These are phyloP conservation scores for Jacaranda copaia DNA, from an alignment of 257 asterid genomes.

Conservation along the genomic window DNA sequence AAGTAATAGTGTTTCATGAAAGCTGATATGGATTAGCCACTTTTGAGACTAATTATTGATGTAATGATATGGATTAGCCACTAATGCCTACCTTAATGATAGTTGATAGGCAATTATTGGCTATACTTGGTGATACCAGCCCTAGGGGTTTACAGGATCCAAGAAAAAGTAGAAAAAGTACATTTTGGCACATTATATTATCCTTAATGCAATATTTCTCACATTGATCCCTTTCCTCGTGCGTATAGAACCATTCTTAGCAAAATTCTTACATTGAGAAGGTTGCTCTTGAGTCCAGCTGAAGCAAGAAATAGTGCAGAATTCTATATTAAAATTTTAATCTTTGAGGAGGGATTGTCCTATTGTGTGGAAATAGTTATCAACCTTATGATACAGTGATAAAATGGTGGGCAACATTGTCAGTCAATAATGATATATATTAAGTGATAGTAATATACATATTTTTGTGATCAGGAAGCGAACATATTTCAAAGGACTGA, in stretches of 20 bases:
- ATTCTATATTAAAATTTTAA: neutral
- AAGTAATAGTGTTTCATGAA: neutral
- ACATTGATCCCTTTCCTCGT: neutral
- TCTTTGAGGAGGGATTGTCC: neutral
- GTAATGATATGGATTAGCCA: conserved; percentile 35
- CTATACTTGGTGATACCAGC: conserved; percentile 21
- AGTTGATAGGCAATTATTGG: conserved; percentile 32
- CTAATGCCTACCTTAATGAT: conserved; percentile 26
- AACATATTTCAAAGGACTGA: neutral
- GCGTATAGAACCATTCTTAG: neutral
- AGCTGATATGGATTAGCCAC: too few relatives aligned
- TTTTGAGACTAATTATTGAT: conserved; percentile 34
- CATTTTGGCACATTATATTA: conserved; percentile 19
- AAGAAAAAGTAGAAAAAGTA: conserved; percentile 27
- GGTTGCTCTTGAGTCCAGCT: neutral
- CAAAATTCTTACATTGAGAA: neutral
- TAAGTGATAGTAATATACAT: too few relatives aligned
- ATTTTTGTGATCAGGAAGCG: too few relatives aligned
- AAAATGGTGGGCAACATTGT: too few relatives aligned
- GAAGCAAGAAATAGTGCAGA: neutral
- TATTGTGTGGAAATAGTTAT: neutral
- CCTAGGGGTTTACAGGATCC: conserved; percentile 33
- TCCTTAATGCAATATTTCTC: neutral
- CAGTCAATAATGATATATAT: neutral
- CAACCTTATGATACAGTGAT: too few relatives aligned